Conservation (phyloP, 1,284 basidiomycete species). For the Puccinia horiana region DNA sequence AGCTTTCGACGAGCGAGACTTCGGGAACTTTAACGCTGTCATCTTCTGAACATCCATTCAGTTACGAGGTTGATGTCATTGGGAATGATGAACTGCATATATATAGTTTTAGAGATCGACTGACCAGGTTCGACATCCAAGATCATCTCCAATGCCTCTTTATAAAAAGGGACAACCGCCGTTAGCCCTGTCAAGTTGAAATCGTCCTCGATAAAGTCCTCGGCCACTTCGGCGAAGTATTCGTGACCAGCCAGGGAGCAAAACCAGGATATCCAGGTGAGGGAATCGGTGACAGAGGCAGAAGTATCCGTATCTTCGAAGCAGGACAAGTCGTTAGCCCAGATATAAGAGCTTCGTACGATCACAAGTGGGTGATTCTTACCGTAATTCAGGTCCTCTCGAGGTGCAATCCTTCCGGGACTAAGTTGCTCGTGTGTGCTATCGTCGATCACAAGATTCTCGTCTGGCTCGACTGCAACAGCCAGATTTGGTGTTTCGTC, state of each 20-base stretch:
- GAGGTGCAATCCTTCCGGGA: background rate
- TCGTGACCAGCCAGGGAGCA: conserved; percentile 97
- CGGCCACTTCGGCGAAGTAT: conserved; percentile 82
- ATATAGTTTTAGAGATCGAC: background rate
- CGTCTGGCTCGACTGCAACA: conserved; percentile 53
- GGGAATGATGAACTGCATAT: background rate
- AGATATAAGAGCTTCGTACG: background rate
- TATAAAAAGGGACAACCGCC: conserved; percentile 94
- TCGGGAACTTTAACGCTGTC: conserved; percentile 78
- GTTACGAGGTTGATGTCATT: background rate
- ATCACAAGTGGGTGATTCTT: background rate
- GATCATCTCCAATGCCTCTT: conserved; percentile 99
- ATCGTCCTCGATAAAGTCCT: conserved; percentile 99
- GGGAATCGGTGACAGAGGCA: conserved; percentile 51
- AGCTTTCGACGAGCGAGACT: conserved; percentile 96
- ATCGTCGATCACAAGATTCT: conserved; percentile 52
- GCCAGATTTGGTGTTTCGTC: conserved; percentile 54
- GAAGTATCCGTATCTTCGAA: conserved; percentile 19
- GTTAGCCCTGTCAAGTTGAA: conserved; percentile 98
- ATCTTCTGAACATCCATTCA: conserved; percentile 66
- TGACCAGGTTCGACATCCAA: conserved; percentile 88
- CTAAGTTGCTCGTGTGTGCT: conserved; percentile 9
- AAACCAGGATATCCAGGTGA: conserved; percentile 99
- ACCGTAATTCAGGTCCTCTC: conserved; percentile 26
- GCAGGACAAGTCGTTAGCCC: background rate